These are phyloP conservation scores for Toxicodendron radicans DNA, from an alignment of 345 rosid genomes.

Conservation along the genomic window DNA sequence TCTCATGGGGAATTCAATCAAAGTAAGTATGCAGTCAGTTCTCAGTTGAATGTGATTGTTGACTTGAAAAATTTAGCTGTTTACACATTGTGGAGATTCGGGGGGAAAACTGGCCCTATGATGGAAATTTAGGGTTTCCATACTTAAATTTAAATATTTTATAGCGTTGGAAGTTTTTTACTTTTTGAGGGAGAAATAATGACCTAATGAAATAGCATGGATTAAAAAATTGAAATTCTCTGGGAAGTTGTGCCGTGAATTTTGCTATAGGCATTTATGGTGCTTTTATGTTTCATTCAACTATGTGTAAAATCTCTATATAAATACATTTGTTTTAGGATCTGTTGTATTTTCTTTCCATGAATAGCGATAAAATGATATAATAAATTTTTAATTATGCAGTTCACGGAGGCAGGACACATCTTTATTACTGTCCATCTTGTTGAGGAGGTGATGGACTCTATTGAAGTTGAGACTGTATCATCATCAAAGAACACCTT, in stretches of 20 bases:
- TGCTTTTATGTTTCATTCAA: not conserved
- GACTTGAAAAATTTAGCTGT: not conserved
- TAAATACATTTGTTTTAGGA: not conserved
- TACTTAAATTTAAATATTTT: not conserved
- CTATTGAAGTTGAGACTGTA: conserved; percentile 50
- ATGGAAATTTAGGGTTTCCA: not conserved
- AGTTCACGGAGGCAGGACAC: conserved; percentile 96
- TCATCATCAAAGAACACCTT: conserved; percentile 55
- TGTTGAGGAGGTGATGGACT: conserved; percentile 70
- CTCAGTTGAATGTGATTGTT: not conserved
- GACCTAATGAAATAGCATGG: not conserved
- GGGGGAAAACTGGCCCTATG: not conserved
- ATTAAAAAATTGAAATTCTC: not conserved
- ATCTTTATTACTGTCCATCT: conserved; percentile 80
- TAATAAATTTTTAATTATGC: conserved; percentile 21
- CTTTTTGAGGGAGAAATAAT: not conserved
- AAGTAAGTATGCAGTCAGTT: conserved; percentile 49
- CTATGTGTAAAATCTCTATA: not conserved
- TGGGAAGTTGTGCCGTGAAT: not conserved
- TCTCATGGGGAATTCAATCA: conserved; percentile 93
- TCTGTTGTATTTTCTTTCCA: not conserved
- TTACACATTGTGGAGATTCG: not conserved
- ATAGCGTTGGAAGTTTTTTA: not conserved
- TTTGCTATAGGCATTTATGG: not conserved
- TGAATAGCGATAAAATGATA: conserved; percentile 17